Percentiles rank a stretch among this genome's conserved stretches.
phyloP scores from a whole-genome alignment of 108 stramenopile genomes.

The Aurantiochytrium sp. region DNA sequence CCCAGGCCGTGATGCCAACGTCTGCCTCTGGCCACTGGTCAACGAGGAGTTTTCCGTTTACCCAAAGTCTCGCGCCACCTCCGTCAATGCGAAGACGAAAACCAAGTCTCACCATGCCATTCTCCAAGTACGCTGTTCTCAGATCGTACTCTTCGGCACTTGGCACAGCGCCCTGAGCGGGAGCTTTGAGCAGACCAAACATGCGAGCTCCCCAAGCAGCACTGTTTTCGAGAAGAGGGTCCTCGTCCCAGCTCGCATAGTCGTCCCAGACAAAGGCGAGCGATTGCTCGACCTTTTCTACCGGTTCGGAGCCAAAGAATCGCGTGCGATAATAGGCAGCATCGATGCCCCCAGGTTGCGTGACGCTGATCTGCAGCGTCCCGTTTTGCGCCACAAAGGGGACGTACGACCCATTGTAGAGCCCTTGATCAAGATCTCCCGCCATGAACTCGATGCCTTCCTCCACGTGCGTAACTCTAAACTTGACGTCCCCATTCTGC shows the following conservation, averaged over 20 bases:
- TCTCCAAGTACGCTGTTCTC: background rate
- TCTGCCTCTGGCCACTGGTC: background rate
- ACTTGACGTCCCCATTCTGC: background rate
- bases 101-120: background rate
- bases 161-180: no score
- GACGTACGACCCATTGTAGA: background rate
- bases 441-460: background rate
- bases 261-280: background rate
- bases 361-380: background rate
- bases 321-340: background rate
- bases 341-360: background rate
- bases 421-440: background rate
- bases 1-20: background rate
- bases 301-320: background rate
- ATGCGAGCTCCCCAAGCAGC: background rate
- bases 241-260: background rate
- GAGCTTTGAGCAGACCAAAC: background rate
- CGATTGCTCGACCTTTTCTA: background rate
- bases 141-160: background rate
- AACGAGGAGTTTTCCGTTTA: background rate
- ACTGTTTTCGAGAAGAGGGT: no score
- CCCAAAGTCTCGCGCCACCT: background rate
- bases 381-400: background rate
- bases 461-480: background rate
- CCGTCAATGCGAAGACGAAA: background rate